A percentile compares a stretch with the other conserved stretches of the same genome.
Conservation (phyloP, 1,139 yeast species). For the Tardiomyces depauwii region DNA sequence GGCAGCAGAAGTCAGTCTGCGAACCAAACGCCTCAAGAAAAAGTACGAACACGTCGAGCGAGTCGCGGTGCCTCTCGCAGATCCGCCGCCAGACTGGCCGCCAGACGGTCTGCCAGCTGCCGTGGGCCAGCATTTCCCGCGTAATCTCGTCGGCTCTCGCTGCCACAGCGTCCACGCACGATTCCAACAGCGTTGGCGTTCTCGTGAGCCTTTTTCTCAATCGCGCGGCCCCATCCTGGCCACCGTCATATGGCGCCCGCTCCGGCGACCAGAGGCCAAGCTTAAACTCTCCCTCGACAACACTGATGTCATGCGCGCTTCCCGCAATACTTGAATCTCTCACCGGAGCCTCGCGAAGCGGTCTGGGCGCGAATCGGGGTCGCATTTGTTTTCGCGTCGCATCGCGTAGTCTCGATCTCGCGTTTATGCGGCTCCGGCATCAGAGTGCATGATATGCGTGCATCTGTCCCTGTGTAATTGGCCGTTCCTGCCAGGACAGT, state of each 20-base stretch:
- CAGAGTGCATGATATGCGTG: too few species aligned
- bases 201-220: too few species aligned
- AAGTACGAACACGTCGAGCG: constrained; percentile 14
- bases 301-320: not conserved
- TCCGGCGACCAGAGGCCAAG: not conserved
- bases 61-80: constrained; percentile 14
- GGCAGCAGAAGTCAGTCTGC: not conserved
- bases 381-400: too few species aligned
- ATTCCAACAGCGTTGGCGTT: not conserved
- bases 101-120: constrained; percentile 15
- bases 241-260: not conserved
- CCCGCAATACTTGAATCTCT: constrained; percentile 1
- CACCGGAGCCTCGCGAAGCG: too few species aligned
- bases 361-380: too few species aligned
- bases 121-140: constrained; percentile 4
- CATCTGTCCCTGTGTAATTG: too few species aligned
- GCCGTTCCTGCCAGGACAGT: too few species aligned
- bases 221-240: too few species aligned
- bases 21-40: constrained; percentile 13
- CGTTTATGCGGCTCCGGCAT: too few species aligned
- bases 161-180: constrained; percentile 6
- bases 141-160: constrained; percentile 6
- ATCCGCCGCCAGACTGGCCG: constrained; percentile 15
- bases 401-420: too few species aligned
- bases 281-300: not conserved